These are phyloP conservation scores for Sphenostylis stenocarpa DNA, from an alignment of 306 rosid species.

Conservation along the genomic window DNA sequence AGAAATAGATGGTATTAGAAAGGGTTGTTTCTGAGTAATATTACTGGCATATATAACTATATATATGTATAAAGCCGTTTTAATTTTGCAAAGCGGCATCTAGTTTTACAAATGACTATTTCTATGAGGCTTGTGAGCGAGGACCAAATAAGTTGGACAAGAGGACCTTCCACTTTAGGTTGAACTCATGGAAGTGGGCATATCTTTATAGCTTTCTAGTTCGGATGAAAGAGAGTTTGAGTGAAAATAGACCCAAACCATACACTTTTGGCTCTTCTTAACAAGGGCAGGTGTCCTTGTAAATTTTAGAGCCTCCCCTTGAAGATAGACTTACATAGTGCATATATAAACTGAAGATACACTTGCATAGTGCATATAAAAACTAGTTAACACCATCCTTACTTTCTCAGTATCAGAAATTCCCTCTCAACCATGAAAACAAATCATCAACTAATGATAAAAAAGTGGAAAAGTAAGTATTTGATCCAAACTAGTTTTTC, in stretches of 20 bases:
- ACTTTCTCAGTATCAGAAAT: background rate
- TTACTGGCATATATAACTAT: background rate
- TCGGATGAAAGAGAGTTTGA: slow-evolving; percentile 42
- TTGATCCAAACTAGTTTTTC: background rate
- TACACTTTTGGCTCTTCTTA: slow-evolving; percentile 44
- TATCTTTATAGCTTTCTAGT: slow-evolving; percentile 43
- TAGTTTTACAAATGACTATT: slow-evolving; percentile 15
- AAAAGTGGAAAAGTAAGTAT: background rate
- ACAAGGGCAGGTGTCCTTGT: slow-evolving; percentile 24
- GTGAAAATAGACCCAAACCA: slow-evolving; percentile 34
- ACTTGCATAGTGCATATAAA: background rate
- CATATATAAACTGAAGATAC: slow-evolving; percentile 4
- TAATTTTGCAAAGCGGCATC: background rate
- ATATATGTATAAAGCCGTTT: background rate
- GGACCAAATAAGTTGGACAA: slow-evolving; percentile 33
- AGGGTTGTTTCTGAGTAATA: background rate
- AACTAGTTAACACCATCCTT: background rate
- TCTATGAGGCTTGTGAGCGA: slow-evolving; percentile 20
- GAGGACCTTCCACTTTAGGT: slow-evolving; percentile 49
- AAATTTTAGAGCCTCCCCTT: slow-evolving; percentile 6
- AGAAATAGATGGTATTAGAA: background rate
- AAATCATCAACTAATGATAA: background rate
- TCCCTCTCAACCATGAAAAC: slow-evolving; percentile 28
- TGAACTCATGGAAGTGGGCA: slow-evolving; percentile 50
- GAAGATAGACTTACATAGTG: slow-evolving; percentile 21